Evolutionary conservation across 495 filamentous ascomycete species (phyloP).

Genomic region (Endocarpon pusillum): DNA sequence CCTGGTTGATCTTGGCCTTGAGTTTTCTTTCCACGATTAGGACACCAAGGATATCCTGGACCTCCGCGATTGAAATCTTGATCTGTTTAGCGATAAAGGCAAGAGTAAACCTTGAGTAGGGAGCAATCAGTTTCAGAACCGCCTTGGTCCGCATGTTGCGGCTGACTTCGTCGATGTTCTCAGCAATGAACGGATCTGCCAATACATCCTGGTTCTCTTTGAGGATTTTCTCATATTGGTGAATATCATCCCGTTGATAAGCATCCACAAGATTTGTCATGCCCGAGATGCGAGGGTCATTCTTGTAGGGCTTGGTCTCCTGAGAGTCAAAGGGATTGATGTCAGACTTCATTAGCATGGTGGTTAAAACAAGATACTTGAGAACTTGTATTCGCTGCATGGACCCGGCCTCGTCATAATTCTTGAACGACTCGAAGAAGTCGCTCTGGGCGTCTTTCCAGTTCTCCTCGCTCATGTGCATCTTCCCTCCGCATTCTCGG

Average conservation of each 20-base stretch:
- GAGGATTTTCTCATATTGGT: constrained; percentile 72
- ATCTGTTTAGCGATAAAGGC: constrained; percentile 73
- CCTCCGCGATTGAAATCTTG: constrained; percentile 67
- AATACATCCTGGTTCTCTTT: constrained; percentile 79
- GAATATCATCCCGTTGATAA: constrained; percentile 90
- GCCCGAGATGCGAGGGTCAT: constrained; percentile 80
- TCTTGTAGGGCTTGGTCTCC: constrained; percentile 98
- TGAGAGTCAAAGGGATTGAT: constrained; percentile 99
- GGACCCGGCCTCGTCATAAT: constrained; percentile 96
- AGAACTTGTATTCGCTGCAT: constrained; percentile 92
- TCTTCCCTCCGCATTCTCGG: constrained; percentile 95
- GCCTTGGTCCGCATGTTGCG: constrained; percentile 96
- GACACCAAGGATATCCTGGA: constrained; percentile 83
- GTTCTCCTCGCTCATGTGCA: constrained; percentile 99
- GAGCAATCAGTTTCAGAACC: constrained; percentile 80
- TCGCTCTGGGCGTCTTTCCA: constrained; percentile 95
- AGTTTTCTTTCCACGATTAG: constrained; percentile 81
- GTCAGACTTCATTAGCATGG: constrained; percentile 97
- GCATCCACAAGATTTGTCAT: constrained; percentile 97
- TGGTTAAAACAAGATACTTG: constrained; percentile 90
- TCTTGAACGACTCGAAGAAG: constrained; percentile 97
- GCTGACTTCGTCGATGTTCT: constrained; percentile 98
- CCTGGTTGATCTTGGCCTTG: constrained; percentile 76
- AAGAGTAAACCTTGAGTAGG: constrained; percentile 83
- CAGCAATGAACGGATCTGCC: constrained; percentile 87